Percentiles rank a stretch among this genome's conserved stretches.
These are phyloP conservation scores for Chrysoporthe austroafricana DNA, from an alignment of 2,329 filamentous ascomycete species.

Conservation along the genomic window DNA sequence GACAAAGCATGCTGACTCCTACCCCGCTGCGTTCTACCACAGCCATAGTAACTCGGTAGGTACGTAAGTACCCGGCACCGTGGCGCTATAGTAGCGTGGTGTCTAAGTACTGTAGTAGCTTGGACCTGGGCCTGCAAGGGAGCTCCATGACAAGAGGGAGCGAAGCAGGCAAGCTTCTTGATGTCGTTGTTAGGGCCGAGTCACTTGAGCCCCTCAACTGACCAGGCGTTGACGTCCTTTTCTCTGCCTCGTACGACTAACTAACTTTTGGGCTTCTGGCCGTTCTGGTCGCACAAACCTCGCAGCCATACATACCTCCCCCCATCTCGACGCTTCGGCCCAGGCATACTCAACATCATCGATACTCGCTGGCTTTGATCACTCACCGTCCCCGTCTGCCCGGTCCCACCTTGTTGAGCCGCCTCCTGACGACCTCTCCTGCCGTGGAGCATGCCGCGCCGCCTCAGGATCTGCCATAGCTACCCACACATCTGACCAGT, in stretches of 20 bases:
- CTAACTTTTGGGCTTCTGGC: neutral
- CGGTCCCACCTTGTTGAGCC: neutral
- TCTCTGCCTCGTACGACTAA: neutral
- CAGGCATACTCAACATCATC: neutral
- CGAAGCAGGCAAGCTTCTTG: neutral
- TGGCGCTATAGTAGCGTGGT: neutral
- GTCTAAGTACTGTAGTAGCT: neutral
- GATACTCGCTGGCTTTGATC: neutral
- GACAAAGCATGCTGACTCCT: neutral
- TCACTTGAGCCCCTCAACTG: neutral
- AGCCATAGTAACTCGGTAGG: neutral
- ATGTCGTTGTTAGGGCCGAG: neutral
- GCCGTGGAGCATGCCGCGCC: conserved; percentile 4
- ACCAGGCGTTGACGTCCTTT: neutral
- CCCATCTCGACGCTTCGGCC: neutral
- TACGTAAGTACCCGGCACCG: too few relatives aligned
- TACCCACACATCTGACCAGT: neutral
- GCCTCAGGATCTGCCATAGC: neutral
- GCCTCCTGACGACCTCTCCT: neutral
- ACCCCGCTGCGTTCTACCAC: neutral
- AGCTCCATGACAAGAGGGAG: neutral
- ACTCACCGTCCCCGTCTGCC: neutral
- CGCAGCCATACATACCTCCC: neutral
- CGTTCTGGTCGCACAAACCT: neutral
- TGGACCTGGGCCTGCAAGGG: neutral